Percentiles rank a stretch among this genome's conserved stretches.
Conservation (phyloP, 2,329 filamentous ascomycete genomes). For the Zymoseptoria ardabiliae region DNA sequence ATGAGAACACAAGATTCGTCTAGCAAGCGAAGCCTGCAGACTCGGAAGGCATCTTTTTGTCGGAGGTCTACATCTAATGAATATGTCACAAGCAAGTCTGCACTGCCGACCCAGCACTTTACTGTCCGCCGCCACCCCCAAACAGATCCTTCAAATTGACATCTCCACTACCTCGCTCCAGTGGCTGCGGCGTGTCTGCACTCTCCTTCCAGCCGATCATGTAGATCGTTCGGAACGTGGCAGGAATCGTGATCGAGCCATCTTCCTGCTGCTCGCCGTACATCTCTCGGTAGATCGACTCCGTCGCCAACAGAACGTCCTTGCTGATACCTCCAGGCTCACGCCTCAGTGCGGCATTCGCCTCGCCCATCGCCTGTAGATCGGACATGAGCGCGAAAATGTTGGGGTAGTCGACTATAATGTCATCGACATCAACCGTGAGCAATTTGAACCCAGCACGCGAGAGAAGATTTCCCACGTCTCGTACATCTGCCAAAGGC, state of each 20-base stretch:
- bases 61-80: not conserved
- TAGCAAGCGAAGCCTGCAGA: not conserved
- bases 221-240: slow-evolving; percentile 91
- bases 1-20: not conserved
- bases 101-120: not conserved
- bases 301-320: slow-evolving; percentile 79
- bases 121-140: slow-evolving; percentile 33
- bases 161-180: slow-evolving; percentile 76
- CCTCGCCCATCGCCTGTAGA: slow-evolving; percentile 92
- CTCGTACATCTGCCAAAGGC: slow-evolving; percentile 82
- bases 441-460: slow-evolving; percentile 89
- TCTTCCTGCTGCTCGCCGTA: slow-evolving; percentile 68
- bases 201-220: slow-evolving; percentile 99
- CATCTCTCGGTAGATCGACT: slow-evolving; percentile 80
- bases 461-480: slow-evolving; percentile 80
- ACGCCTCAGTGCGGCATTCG: slow-evolving; percentile 77
- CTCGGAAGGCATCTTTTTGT: not conserved
- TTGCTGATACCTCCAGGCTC: slow-evolving; percentile 68
- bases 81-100: not conserved
- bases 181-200: slow-evolving; percentile 66
- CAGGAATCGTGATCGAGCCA: slow-evolving; percentile 57
- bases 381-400: slow-evolving; percentile 88
- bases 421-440: slow-evolving; percentile 95
- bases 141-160: slow-evolving; percentile 81
- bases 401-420: slow-evolving; percentile 88